Percentiles rank a stretch among this genome's conserved stretches.
These are phyloP conservation scores for Xenosphaeropsis pyriputrescens DNA, from an alignment of 2,329 filamentous ascomycete species.

Conservation along the genomic window DNA sequence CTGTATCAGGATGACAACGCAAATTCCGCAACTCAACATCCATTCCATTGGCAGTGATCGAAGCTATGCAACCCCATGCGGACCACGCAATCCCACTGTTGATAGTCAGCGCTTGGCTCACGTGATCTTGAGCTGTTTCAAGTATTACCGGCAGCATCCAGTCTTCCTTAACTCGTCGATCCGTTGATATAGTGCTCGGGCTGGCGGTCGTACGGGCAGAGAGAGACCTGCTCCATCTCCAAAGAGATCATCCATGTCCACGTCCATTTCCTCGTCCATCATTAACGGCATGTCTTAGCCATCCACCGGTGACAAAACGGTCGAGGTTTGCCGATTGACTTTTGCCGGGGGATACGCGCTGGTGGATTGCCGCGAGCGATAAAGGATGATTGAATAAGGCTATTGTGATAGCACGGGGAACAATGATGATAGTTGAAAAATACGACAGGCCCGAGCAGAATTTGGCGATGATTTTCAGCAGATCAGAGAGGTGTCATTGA, in stretches of 20 bases:
- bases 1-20: conserved; percentile 51
- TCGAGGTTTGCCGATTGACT: no score
- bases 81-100: conserved; percentile 75
- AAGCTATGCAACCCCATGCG: conserved; percentile 71
- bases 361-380: no score
- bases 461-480: no score
- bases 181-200: conserved; percentile 55
- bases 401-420: no score
- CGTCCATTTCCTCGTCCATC: conserved; percentile 39
- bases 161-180: conserved; percentile 62
- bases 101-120: not conserved
- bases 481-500: no score
- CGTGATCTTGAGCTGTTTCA: no score
- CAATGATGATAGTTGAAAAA: no score
- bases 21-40: conserved; percentile 61
- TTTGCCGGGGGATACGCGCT: no score
- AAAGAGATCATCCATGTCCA: conserved; percentile 62
- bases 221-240: conserved; percentile 50
- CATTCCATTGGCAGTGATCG: conserved; percentile 58
- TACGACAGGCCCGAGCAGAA: no score
- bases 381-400: no score
- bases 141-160: conserved; percentile 69
- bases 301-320: not conserved
- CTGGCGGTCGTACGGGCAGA: conserved; percentile 35
- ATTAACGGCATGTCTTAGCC: conserved; percentile 31